Evolutionary conservation across 305 asterid species (phyloP).

Genomic region (Fraxinus sp.): DNA sequence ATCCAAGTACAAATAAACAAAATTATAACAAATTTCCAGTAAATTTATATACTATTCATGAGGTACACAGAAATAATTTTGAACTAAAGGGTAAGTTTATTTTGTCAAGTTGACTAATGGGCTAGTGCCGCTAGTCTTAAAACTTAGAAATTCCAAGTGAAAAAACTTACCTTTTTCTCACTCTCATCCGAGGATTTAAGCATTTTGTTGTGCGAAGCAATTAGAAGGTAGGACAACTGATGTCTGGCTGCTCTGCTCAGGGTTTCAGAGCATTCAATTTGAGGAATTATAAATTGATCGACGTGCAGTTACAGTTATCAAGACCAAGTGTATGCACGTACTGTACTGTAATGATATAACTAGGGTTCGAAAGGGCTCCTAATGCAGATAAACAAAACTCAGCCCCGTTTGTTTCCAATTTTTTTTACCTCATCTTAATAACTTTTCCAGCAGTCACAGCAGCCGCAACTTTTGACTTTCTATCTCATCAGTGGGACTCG

Average conservation of each 20-base stretch:
- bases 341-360: background rate
- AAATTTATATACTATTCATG: background rate
- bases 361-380: background rate
- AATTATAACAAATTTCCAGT: constrained; percentile 6
- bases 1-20: constrained; percentile 16
- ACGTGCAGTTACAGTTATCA: background rate
- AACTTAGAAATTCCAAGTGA: background rate
- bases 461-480: too few relatives aligned
- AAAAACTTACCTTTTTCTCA: constrained; percentile 45
- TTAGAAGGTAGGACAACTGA: constrained; percentile 29
- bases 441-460: too few relatives aligned
- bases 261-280: background rate
- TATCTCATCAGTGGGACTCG: too few relatives aligned
- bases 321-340: background rate
- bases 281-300: background rate
- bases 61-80: background rate
- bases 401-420: too few relatives aligned
- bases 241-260: constrained; percentile 1
- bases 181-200: constrained; percentile 48
- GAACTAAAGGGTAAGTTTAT: background rate
- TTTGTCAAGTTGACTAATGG: background rate
- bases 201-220: constrained; percentile 43
- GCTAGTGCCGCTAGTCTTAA: background rate
- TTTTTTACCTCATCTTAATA: too few relatives aligned
- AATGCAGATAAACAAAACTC: too few relatives aligned